Percentiles rank a stretch among this genome's conserved stretches.
Conservation (phyloP, 306 rosid genomes). For the Pyrus communis region DNA sequence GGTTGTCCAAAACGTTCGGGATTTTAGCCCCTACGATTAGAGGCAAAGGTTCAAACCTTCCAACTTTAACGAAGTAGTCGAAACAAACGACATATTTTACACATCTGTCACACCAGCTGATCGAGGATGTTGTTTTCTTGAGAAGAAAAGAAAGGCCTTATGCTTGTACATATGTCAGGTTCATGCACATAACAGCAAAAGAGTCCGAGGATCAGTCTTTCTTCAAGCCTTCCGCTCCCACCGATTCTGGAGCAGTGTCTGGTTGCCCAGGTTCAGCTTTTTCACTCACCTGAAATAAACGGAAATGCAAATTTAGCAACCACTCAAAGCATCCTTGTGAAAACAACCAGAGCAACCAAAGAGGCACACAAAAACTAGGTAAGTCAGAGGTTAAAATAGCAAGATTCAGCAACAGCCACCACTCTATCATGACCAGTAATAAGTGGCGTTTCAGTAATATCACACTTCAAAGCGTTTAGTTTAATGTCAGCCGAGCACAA, state of each 20-base stretch:
- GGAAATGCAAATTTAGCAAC: constrained; percentile 9
- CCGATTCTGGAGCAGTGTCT: constrained; percentile 26
- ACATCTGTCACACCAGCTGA: background rate
- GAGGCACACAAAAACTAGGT: background rate
- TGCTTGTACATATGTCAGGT: background rate
- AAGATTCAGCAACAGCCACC: background rate
- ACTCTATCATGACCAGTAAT: background rate
- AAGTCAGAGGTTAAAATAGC: background rate
- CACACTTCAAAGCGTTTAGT: background rate
- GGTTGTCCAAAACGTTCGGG: too few species aligned
- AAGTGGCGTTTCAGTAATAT: too few species aligned
- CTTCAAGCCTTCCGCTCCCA: constrained; percentile 34
- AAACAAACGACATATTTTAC: background rate
- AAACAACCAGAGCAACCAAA: background rate
- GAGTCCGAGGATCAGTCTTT: constrained; percentile 36
- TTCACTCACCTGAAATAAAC: constrained; percentile 44
- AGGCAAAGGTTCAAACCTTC: background rate
- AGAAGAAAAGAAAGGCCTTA: background rate
- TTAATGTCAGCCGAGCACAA: background rate
- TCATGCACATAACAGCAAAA: background rate
- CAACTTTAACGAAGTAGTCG: background rate
- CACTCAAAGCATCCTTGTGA: constrained; percentile 12
- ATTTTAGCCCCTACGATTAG: too few species aligned
- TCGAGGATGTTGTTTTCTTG: background rate
- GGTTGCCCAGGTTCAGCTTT: constrained; percentile 26